A percentile compares a stretch with the other conserved stretches of the same genome.
These are phyloP conservation scores for Rubia yunnanensis DNA, from an alignment of 257 asterid genomes.

Conservation along the genomic window DNA sequence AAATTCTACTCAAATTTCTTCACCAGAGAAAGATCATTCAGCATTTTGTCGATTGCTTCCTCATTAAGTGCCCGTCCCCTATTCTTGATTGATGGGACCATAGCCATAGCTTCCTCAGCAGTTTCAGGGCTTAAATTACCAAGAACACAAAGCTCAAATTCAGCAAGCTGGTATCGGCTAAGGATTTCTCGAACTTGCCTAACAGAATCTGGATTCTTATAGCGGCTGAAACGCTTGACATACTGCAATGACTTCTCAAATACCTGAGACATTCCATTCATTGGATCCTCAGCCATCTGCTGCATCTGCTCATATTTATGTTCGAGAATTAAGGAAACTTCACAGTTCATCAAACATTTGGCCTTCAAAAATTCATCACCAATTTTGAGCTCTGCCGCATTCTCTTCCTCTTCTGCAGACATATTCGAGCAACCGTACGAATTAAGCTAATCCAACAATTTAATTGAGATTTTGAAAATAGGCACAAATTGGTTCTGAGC, in stretches of 20 bases:
- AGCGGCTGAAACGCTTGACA: too few relatives aligned
- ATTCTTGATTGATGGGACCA: conserved; percentile 93
- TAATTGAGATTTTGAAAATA: too few relatives aligned
- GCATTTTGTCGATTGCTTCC: conserved; percentile 68
- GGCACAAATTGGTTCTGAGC: too few relatives aligned
- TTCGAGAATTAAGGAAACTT: conserved; percentile 87
- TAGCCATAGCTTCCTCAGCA: conserved; percentile 80
- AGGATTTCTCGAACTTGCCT: conserved; percentile 96
- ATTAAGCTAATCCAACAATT: too few relatives aligned
- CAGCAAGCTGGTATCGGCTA: conserved; percentile 82
- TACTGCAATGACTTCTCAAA: conserved; percentile 93
- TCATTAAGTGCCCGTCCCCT: conserved; percentile 67
- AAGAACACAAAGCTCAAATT: conserved; percentile 81
- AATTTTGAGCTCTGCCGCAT: conserved; percentile 2
- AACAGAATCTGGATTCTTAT: conserved; percentile 93
- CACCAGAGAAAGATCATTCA: conserved; percentile 55
- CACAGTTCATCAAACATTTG: too few relatives aligned
- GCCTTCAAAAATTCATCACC: too few relatives aligned
- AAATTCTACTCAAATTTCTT: conserved; percentile 61
- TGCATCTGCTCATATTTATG: conserved; percentile 92
- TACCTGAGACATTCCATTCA: conserved; percentile 94
- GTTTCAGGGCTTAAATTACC: conserved; percentile 97
- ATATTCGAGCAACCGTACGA: neutral
- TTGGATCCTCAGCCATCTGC: conserved; percentile 81
- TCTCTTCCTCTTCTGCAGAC: conserved; percentile 5